Percentiles rank a stretch among this genome's conserved stretches.
phyloP scores from a whole-genome alignment of 345 rosid genomes.

The Anacardium occidentale region DNA sequence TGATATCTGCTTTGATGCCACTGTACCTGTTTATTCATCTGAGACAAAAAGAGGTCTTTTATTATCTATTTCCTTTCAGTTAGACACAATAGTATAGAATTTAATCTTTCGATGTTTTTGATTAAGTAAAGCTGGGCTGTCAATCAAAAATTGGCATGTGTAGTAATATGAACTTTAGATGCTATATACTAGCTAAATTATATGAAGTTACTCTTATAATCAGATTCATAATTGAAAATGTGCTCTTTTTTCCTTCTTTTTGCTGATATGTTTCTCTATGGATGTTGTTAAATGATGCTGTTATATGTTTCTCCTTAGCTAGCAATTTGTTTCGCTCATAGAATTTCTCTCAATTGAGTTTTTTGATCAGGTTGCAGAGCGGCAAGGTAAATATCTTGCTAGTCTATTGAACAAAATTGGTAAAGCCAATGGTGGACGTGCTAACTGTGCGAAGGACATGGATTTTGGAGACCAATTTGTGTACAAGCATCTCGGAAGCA shows the following conservation, averaged over 20 bases:
- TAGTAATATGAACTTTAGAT: neutral
- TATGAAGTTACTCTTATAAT: neutral
- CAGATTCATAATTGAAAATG: neutral
- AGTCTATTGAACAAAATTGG: conserved; percentile 55
- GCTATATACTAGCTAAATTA: neutral
- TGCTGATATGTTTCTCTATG: neutral
- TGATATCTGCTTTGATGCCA: neutral
- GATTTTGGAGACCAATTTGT: conserved; percentile 72
- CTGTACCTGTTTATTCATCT: neutral
- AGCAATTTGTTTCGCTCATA: conserved; percentile 4
- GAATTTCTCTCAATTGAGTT: neutral
- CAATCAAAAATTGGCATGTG: neutral
- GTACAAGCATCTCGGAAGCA: conserved; percentile 92
- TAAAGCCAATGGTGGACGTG: conserved; percentile 75
- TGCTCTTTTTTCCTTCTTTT: neutral
- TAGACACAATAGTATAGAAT: neutral
- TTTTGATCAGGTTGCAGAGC: conserved; percentile 73
- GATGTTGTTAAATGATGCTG: neutral
- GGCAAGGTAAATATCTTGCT: conserved; percentile 86
- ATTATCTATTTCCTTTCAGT: neutral
- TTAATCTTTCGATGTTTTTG: neutral
- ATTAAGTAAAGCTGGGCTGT: conserved; percentile 1
- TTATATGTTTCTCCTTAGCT: neutral
- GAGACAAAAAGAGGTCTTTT: neutral
- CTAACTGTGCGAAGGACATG: conserved; percentile 51